phyloP scores from a whole-genome alignment of 2,329 filamentous ascomycete species.

The Penicillium freii region DNA sequence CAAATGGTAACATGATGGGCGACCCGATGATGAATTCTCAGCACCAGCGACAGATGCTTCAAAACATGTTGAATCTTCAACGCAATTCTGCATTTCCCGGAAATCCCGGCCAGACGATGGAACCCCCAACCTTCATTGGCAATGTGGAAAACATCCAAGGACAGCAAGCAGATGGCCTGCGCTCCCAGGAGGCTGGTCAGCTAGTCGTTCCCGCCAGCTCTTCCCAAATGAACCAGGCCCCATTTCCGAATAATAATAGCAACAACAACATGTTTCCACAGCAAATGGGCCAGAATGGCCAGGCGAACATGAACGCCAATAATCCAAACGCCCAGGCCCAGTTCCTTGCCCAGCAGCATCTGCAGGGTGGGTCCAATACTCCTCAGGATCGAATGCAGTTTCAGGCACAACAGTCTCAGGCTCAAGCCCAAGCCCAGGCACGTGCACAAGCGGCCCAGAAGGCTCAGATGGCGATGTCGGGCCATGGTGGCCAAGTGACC shows the following conservation, averaged over 20 bases:
- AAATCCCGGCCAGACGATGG: slow-evolving; percentile 33
- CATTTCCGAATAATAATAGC: slow-evolving; percentile 31
- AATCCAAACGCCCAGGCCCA: slow-evolving; percentile 39
- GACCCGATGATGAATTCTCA: slow-evolving; percentile 38
- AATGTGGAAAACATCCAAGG: slow-evolving; percentile 57
- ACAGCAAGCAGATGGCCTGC: slow-evolving; percentile 62
- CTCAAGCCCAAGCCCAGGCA: slow-evolving; percentile 39
- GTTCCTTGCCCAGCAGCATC: slow-evolving; percentile 39
- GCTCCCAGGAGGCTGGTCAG: slow-evolving; percentile 60
- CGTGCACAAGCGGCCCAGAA: slow-evolving; percentile 46
- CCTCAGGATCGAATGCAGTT: slow-evolving; percentile 44
- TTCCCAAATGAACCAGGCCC: slow-evolving; percentile 48
- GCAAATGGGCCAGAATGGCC: slow-evolving; percentile 41
- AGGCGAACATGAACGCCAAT: slow-evolving; percentile 38
- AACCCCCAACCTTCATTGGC: slow-evolving; percentile 38
- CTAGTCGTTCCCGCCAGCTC: slow-evolving; percentile 64
- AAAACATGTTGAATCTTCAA: slow-evolving; percentile 43
- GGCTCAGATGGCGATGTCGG: slow-evolving; percentile 47
- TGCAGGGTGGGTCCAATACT: slow-evolving; percentile 43
- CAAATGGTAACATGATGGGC: slow-evolving; percentile 35
- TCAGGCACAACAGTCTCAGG: slow-evolving; percentile 34
- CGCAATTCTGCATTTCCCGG: slow-evolving; percentile 38
- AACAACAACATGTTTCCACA: slow-evolving; percentile 44
- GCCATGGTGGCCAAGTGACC: slow-evolving; percentile 46
- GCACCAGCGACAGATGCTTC: slow-evolving; percentile 43